Conservation (phyloP, 192 early-diverging fungal genomes). For the Coemansia sp. region DNA sequence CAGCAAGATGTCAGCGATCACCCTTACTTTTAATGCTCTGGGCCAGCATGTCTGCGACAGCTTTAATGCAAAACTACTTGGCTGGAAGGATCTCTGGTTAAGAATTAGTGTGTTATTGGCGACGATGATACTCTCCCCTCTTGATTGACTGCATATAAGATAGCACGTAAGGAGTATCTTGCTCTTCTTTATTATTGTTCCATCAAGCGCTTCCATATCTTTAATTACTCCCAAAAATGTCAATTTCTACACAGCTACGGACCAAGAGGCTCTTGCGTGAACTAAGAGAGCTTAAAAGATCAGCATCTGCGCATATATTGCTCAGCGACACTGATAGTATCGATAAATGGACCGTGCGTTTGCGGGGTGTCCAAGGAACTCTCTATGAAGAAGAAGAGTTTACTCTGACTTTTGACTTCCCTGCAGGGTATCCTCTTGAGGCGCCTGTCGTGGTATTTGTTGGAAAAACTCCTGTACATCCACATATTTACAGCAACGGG, state of each 20-base stretch:
- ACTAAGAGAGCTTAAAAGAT: constrained; percentile 35
- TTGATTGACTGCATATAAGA: not conserved
- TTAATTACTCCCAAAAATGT: not conserved
- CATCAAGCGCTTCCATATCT: not conserved
- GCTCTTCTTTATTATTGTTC: not conserved
- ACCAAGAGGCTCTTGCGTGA: constrained; percentile 48
- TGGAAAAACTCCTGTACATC: constrained; percentile 65
- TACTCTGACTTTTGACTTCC: constrained; percentile 67
- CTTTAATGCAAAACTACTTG: not conserved
- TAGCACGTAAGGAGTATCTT: not conserved
- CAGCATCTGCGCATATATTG: constrained; percentile 13
- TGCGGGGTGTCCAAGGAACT: constrained; percentile 65
- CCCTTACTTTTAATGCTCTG: not conserved
- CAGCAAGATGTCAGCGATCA: not conserved
- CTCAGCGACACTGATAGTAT: constrained; percentile 41
- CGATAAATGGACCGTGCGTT: constrained; percentile 62
- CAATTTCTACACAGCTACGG: constrained; percentile 21
- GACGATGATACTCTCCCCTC: not conserved
- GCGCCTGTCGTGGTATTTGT: constrained; percentile 71
- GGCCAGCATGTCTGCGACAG: not conserved
- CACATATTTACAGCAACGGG: constrained; percentile 88
- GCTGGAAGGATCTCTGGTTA: not conserved
- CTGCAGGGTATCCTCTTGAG: constrained; percentile 70
- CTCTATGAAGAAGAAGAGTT: constrained; percentile 60
- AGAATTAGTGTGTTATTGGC: not conserved